These are phyloP conservation scores for Cladophialophora chaetospira DNA, from an alignment of 2,329 filamentous ascomycete genomes.

Conservation along the genomic window DNA sequence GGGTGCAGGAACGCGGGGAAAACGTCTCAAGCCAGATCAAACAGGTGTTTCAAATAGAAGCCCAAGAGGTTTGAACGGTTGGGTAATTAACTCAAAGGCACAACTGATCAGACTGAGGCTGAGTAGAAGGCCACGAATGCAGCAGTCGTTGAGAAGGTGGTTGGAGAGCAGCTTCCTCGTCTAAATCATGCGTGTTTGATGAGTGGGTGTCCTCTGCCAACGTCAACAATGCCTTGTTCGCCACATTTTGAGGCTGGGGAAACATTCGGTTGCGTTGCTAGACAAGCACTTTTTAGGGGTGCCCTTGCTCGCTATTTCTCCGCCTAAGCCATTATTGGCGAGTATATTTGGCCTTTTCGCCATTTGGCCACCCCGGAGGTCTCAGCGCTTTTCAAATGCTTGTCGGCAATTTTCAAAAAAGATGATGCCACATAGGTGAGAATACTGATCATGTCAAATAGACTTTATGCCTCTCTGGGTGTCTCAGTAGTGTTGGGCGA, in stretches of 20 bases:
- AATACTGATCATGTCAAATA: not conserved
- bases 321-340: conserved; percentile 2
- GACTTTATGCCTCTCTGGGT: not conserved
- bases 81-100: not conserved
- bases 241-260: conserved; percentile 1
- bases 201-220: conserved; percentile 9
- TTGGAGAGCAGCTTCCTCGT: conserved; percentile 1
- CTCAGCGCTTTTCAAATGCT: not conserved
- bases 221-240: conserved; percentile 9
- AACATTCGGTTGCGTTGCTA: not conserved
- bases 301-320: not conserved
- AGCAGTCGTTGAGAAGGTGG: not conserved
- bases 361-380: conserved; percentile 3
- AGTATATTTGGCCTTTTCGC: conserved; percentile 9
- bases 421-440: not conserved
- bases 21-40: conserved; percentile 6
- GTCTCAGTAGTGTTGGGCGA: no score
- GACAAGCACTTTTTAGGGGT: not conserved
- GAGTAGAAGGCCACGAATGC: not conserved
- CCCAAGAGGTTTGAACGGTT: not conserved
- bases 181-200: not conserved
- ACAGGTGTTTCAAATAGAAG: conserved; percentile 1
- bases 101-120: not conserved
- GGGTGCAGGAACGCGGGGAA: conserved; percentile 8
- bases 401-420: not conserved